A percentile compares a stretch with the other conserved stretches of the same genome.
These are phyloP conservation scores for Globisporangium iwayamae DNA, from an alignment of 352 stramenopile genomes.

Conservation along the genomic window DNA sequence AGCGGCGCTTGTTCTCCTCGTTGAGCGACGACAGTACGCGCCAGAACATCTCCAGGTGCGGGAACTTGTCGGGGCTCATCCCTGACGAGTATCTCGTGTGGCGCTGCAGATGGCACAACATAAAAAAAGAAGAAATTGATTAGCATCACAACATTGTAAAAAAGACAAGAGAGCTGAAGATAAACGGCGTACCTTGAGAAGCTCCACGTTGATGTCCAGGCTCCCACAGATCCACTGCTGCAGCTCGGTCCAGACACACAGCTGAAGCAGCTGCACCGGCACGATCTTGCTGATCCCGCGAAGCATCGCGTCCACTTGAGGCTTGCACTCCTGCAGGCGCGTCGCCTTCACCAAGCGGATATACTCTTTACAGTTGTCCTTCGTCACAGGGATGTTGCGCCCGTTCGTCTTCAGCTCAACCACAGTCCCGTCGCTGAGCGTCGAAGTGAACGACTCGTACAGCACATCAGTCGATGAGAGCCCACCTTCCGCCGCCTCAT, in stretches of 20 bases:
- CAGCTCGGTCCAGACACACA: constrained; percentile 78
- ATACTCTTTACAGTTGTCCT: constrained; percentile 71
- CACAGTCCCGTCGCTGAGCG: constrained; percentile 58
- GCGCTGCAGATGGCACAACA: constrained; percentile 42
- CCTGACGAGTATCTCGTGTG: constrained; percentile 79
- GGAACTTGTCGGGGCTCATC: constrained; percentile 66
- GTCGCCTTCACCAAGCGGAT: constrained; percentile 55
- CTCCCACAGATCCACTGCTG: constrained; percentile 79
- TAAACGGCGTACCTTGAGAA: constrained; percentile 58
- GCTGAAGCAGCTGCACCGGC: constrained; percentile 55
- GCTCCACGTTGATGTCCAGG: constrained; percentile 65
- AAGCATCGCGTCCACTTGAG: constrained; percentile 72
- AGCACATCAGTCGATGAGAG: constrained; percentile 31
- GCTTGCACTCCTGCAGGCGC: constrained; percentile 69
- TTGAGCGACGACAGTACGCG: constrained; percentile 51
- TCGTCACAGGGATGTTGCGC: constrained; percentile 49
- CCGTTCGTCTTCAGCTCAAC: constrained; percentile 61
- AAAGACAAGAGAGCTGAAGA: constrained; percentile 14
- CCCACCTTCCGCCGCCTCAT: constrained; percentile 13
- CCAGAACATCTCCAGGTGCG: constrained; percentile 81
- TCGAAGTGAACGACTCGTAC: constrained; percentile 71
- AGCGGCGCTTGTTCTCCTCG: constrained; percentile 74
- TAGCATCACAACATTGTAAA: constrained; percentile 3
- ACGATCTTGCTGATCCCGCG: constrained; percentile 68
- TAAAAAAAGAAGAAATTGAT: constrained; percentile 12